Percentiles rank a stretch among this genome's conserved stretches.
Evolutionary conservation across 1,284 basidiomycete species (phyloP).

Genomic region (Porphyrellus sp.): DNA sequence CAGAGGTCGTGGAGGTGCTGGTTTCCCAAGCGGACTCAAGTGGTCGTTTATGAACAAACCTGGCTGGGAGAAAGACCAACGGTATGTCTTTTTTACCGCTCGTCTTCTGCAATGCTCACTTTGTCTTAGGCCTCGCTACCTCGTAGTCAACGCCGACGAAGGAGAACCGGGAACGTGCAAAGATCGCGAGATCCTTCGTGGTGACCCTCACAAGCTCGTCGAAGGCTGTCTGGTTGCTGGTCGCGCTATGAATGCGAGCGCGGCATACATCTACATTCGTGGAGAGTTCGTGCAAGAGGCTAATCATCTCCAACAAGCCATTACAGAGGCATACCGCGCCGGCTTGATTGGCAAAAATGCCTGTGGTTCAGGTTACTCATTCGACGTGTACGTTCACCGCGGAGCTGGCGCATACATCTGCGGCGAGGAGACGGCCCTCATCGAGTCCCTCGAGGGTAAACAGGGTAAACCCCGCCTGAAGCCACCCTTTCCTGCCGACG

Average conservation of each 20-base stretch:
- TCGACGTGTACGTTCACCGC: slow-evolving; percentile 96
- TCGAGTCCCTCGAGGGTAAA: slow-evolving; percentile 96
- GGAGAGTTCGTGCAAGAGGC: slow-evolving; percentile 98
- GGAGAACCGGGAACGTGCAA: slow-evolving; percentile 99
- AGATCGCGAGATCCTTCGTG: slow-evolving; percentile 96
- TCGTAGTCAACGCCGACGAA: slow-evolving; percentile 98
- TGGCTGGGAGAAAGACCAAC: slow-evolving; percentile 91
- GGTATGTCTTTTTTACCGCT: slow-evolving; percentile 44
- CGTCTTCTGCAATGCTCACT: slow-evolving; percentile 1
- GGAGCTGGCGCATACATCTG: slow-evolving; percentile 99
- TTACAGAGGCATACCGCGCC: slow-evolving; percentile 90
- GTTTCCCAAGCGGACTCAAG: slow-evolving; percentile 96
- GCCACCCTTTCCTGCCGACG: slow-evolving; percentile 99
- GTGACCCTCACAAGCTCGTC: slow-evolving; percentile 97
- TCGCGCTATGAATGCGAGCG: slow-evolving; percentile 96
- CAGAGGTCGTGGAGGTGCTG: slow-evolving; percentile 94
- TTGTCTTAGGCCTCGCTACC: slow-evolving; percentile 75
- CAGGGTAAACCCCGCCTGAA: slow-evolving; percentile 98
- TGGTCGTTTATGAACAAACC: slow-evolving; percentile 99
- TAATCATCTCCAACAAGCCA: slow-evolving; percentile 89
- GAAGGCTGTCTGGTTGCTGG: slow-evolving; percentile 98
- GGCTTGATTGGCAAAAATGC: slow-evolving; percentile 93
- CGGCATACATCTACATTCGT: slow-evolving; percentile 98
- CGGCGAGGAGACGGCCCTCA: slow-evolving; percentile 97
- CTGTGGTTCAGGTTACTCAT: slow-evolving; percentile 88